Evolutionary conservation across 2,329 filamentous ascomycete species (phyloP), one percentile per base, ranked within the genome.

Genomic region (Cordyceps pruinosa): DNA sequence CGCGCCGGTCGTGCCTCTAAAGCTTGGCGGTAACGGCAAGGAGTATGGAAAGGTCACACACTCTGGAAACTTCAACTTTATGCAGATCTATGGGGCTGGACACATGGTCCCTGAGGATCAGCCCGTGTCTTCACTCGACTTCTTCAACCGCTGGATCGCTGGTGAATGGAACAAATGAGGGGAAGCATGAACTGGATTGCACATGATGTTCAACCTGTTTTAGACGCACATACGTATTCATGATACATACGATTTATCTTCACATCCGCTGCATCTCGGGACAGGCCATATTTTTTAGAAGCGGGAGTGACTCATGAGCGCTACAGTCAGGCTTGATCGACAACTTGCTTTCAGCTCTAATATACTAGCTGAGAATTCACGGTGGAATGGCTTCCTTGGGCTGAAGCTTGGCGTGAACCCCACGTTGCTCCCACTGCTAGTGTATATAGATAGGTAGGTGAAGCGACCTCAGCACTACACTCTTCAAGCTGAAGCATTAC

Each of bases 1-100:
- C 62, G 86, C 88, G 53, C 72, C 86, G 65, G 73, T 88, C 64
- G 73, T 88, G 74, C 83, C 88, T 64, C 85, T 97, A 63, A 81
- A 80, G 67, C 78, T 93, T 57, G 66, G 66, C 34, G 63, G 66
- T 51, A 68, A 68, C 58, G 70, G 75, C 32, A 59, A 52, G 54
- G 49, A 60, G 50, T 60, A 60, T 25, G 60, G 60, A 2, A 57
- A 58, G 34, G 26, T 61, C 19, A 60, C 54, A 3, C 48, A 45
- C 26, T 44, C 54, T 12, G 49, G 53, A 13, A 55, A 56, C 46
- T 61, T 61, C 28, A 54, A 56, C 34, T 62, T 62, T 53, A 51
- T 61, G 41, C 60, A 54, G 17, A 46, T 62, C 21, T 62, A 54
- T 32, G 34, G 28, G 9, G 60, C 59, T n/a, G 60, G 60, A 9